phyloP scores from a whole-genome alignment of 2,329 filamentous ascomycete species.

The Colletotrichum sansevieriae region DNA sequence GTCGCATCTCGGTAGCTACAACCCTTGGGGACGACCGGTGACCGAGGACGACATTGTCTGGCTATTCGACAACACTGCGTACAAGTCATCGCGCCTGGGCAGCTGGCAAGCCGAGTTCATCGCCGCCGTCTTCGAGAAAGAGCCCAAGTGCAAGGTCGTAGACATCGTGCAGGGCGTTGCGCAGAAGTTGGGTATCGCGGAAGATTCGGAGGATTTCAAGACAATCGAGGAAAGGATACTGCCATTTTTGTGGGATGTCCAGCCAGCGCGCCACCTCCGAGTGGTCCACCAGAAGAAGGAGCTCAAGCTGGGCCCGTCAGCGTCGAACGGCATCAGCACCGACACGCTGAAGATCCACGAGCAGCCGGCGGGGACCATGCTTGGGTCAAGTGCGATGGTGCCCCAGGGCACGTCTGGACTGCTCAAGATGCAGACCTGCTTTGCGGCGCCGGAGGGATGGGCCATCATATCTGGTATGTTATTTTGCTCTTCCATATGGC shows the following conservation, averaged over 20 bases:
- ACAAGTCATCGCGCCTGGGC: constrained; percentile 62
- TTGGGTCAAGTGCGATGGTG: constrained; percentile 63
- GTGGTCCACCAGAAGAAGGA: constrained; percentile 66
- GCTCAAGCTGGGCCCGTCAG: constrained; percentile 76
- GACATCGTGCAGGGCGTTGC: constrained; percentile 79
- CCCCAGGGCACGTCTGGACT: constrained; percentile 66
- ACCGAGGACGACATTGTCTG: constrained; percentile 80
- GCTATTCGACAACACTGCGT: constrained; percentile 92
- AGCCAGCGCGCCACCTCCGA: constrained; percentile 77
- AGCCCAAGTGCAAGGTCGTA: constrained; percentile 75
- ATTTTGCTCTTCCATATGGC: not conserved
- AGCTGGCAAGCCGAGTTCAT: constrained; percentile 87
- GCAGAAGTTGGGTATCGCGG: constrained; percentile 74
- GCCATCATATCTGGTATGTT: constrained; percentile 78
- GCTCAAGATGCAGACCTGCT: constrained; percentile 77
- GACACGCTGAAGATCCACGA: constrained; percentile 69
- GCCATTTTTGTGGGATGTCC: constrained; percentile 83
- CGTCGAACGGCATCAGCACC: constrained; percentile 78
- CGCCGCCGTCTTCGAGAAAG: constrained; percentile 82
- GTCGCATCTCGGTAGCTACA: constrained; percentile 64
- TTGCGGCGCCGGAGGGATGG: constrained; percentile 85
- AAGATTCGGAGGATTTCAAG: constrained; percentile 67
- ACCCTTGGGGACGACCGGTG: constrained; percentile 71
- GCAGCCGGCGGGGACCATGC: constrained; percentile 58
- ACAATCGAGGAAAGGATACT: constrained; percentile 77